phyloP scores from a whole-genome alignment of 345 rosid species.

The Cardamine resedifolia region DNA sequence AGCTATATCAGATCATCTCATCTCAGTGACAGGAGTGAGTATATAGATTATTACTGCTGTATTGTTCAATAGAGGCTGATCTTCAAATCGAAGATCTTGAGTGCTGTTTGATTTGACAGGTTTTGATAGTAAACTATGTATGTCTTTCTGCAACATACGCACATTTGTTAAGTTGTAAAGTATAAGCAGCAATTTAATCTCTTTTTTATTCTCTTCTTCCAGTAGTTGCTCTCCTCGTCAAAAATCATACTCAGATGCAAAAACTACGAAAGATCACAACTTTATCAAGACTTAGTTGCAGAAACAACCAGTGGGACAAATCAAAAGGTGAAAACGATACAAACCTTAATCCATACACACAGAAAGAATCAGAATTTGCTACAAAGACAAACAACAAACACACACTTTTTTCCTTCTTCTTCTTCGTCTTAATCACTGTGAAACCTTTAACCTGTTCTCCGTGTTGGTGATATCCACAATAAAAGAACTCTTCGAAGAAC shows the following conservation, averaged over 20 bases:
- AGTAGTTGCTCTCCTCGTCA: background rate
- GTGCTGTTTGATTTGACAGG: constrained; percentile 35
- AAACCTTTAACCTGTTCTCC: constrained; percentile 28
- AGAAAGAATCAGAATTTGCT: constrained; percentile 36
- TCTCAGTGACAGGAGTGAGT: constrained; percentile 29
- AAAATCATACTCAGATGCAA: constrained; percentile 18
- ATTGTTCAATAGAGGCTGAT: constrained; percentile 29
- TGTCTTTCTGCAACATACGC: constrained; percentile 30
- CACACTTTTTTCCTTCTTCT: constrained; percentile 20
- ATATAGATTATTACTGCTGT: constrained; percentile 25
- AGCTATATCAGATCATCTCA: constrained; percentile 10
- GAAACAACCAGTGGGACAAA: constrained; percentile 18
- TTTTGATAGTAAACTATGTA: constrained; percentile 28
- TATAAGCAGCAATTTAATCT: constrained; percentile 22
- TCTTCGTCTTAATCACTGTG: background rate
- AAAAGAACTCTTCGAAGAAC: constrained; percentile 32
- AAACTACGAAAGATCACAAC: constrained; percentile 25
- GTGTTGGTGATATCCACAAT: constrained; percentile 48
- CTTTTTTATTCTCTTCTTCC: background rate
- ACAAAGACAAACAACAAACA: constrained; percentile 33
- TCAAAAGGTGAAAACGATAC: background rate
- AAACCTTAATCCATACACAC: constrained; percentile 28
- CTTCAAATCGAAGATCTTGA: constrained; percentile 10
- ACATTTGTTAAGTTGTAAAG: constrained; percentile 17
- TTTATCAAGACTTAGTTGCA: constrained; percentile 28